Percentiles rank a stretch among this genome's conserved stretches.
Evolutionary conservation across 768 basidiomycete species (phyloP).

Genomic region (Hygrocybe punicea): DNA sequence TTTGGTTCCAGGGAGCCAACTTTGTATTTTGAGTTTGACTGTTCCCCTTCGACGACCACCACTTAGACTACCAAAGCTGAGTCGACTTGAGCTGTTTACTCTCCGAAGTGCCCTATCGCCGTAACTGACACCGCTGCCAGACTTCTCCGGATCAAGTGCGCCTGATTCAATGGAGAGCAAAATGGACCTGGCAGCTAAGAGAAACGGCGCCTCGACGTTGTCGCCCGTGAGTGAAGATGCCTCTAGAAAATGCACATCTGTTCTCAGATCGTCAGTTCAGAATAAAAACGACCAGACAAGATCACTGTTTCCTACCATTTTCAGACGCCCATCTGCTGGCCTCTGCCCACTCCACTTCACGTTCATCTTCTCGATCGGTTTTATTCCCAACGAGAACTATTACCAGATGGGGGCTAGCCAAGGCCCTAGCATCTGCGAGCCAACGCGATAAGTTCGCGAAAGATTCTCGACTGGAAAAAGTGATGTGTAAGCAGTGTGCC

Average conservation of each 20-base stretch:
- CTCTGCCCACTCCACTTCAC: constrained; percentile 95
- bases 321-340: constrained; percentile 95
- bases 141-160: constrained; percentile 85
- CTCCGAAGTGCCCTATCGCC: constrained; percentile 90
- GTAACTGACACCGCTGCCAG: constrained; percentile 94
- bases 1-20: constrained; percentile 60
- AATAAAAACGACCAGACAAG: constrained; percentile 5
- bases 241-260: constrained; percentile 92
- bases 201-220: constrained; percentile 92
- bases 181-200: constrained; percentile 81
- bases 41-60: constrained; percentile 57
- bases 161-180: constrained; percentile 89
- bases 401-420: constrained; percentile 89
- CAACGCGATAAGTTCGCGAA: constrained; percentile 82
- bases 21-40: constrained; percentile 58
- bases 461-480: constrained; percentile 79
- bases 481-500: constrained; percentile 9
- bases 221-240: constrained; percentile 88
- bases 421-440: constrained; percentile 89
- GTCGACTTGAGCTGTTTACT: constrained; percentile 85
- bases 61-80: constrained; percentile 82
- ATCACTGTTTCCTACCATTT: constrained; percentile 57
- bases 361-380: constrained; percentile 87
- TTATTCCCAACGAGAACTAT: constrained; percentile 93
- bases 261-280: constrained; percentile 9